Evolutionary conservation across 2,329 filamentous ascomycete species (phyloP).

Genomic region (Metarhizium rileyi): DNA sequence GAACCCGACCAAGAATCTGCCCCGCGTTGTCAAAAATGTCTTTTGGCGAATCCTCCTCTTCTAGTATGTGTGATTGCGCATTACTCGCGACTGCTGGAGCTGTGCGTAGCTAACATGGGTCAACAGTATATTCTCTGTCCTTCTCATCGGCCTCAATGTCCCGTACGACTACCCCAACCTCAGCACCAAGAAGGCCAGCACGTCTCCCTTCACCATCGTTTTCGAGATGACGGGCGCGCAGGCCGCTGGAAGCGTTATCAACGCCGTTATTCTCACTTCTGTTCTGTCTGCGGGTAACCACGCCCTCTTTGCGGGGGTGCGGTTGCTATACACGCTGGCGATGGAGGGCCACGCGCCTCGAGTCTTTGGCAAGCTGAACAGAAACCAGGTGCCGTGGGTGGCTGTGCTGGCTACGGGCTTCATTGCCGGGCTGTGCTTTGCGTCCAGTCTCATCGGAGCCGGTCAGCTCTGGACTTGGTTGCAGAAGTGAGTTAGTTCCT

Average conservation of each 20-base stretch:
- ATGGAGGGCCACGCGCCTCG: slow-evolving; percentile 42
- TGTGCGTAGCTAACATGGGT: background rate
- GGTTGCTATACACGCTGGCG: slow-evolving; percentile 26
- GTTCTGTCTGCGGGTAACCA: slow-evolving; percentile 29
- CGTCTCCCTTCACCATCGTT: slow-evolving; percentile 43
- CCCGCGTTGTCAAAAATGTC: slow-evolving; percentile 54
- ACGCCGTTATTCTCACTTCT: slow-evolving; percentile 41
- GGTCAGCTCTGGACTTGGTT: slow-evolving; percentile 58
- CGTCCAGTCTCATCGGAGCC: slow-evolving; percentile 54
- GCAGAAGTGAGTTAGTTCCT: slow-evolving; percentile 47
- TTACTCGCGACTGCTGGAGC: background rate
- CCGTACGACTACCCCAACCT: slow-evolving; percentile 38
- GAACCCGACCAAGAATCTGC: slow-evolving; percentile 50
- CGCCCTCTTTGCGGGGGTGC: slow-evolving; percentile 24
- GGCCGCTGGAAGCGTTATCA: slow-evolving; percentile 44
- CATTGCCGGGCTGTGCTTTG: slow-evolving; percentile 53
- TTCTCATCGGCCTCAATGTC: slow-evolving; percentile 45
- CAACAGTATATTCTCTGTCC: slow-evolving; percentile 26
- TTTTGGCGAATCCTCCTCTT: slow-evolving; percentile 54
- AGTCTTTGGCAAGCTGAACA: slow-evolving; percentile 35
- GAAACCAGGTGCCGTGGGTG: slow-evolving; percentile 27
- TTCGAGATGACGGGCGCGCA: slow-evolving; percentile 46
- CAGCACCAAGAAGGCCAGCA: slow-evolving; percentile 21
- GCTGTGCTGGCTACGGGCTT: slow-evolving; percentile 39
- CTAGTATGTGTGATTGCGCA: slow-evolving; percentile 18